A percentile compares a stretch with the other conserved stretches of the same genome.
phyloP scores from a whole-genome alignment of 2,329 filamentous ascomycete genomes.

The Dendrostoma leiphaemia region DNA sequence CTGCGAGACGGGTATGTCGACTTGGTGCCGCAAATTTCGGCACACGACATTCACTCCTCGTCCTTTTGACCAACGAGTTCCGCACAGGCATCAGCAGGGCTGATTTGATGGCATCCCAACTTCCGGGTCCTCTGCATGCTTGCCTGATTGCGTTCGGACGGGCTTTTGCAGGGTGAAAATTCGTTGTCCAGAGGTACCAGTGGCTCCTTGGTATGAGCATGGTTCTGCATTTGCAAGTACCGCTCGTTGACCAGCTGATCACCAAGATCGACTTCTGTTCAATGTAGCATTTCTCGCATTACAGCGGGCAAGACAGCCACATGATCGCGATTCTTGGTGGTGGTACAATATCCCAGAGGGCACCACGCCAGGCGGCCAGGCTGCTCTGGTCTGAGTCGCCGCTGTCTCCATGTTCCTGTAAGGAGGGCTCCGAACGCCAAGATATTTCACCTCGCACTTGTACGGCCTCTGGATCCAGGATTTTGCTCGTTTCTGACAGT shows the following conservation, averaged over 20 bases:
- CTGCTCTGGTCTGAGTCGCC: constrained; percentile 5
- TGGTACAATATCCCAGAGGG: neutral
- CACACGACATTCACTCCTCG: constrained; percentile 1
- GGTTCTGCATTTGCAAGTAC: neutral
- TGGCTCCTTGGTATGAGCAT: neutral
- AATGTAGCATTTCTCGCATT: neutral
- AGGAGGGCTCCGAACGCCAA: constrained; percentile 2
- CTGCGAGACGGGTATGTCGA: neutral
- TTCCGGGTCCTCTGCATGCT: neutral
- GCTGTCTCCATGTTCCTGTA: constrained; percentile 1
- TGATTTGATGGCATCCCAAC: constrained; percentile 7
- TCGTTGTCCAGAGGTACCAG: neutral
- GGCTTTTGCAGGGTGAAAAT: constrained; percentile 3
- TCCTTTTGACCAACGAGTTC: constrained; percentile 24
- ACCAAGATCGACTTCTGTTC: neutral
- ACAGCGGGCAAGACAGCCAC: neutral
- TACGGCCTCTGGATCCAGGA: constrained; percentile 7
- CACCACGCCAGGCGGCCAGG: neutral
- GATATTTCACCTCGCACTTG: constrained; percentile 1
- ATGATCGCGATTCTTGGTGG: constrained; percentile 9
- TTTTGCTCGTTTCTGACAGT: constrained; percentile 1
- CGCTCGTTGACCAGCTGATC: neutral
- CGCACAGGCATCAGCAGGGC: constrained; percentile 26
- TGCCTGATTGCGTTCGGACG: neutral
- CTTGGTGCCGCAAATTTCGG: constrained; percentile 9